Conservation (phyloP, 129 eudicot species). For the Apium graveolens region DNA sequence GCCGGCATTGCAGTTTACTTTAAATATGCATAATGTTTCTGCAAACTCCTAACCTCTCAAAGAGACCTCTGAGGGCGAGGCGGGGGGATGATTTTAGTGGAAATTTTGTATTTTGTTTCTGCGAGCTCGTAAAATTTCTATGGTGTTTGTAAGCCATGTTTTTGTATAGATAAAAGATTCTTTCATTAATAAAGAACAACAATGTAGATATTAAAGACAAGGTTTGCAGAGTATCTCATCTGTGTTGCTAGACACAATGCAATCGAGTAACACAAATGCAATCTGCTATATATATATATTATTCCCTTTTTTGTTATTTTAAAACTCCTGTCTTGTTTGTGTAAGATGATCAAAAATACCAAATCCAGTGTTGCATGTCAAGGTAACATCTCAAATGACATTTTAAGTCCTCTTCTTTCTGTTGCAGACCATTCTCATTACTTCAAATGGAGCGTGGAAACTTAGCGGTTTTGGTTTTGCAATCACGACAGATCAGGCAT, state of each 20-base stretch:
- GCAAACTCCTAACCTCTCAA: too few relatives aligned
- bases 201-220: not conserved
- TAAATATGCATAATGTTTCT: too few relatives aligned
- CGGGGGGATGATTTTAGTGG: not conserved
- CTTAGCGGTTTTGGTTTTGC: conserved; percentile 94
- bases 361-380: not conserved
- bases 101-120: not conserved
- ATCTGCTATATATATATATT: not conserved
- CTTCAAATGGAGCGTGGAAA: conserved; percentile 98
- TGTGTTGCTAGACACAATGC: not conserved
- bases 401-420: conserved; percentile 19
- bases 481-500: conserved; percentile 58
- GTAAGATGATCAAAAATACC: not conserved
- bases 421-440: conserved; percentile 75
- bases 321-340: not conserved
- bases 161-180: not conserved
- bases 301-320: not conserved
- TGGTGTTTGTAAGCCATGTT: not conserved
- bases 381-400: not conserved
- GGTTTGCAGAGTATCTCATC: not conserved
- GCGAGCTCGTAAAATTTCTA: not conserved
- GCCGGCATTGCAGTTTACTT: too few relatives aligned
- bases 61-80: not conserved
- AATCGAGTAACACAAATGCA: too few relatives aligned
- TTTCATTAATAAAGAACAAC: not conserved